Base-by-base conservation (phyloP, 2,329 filamentous ascomycete species). In the Diaporthe citri region DNA sequence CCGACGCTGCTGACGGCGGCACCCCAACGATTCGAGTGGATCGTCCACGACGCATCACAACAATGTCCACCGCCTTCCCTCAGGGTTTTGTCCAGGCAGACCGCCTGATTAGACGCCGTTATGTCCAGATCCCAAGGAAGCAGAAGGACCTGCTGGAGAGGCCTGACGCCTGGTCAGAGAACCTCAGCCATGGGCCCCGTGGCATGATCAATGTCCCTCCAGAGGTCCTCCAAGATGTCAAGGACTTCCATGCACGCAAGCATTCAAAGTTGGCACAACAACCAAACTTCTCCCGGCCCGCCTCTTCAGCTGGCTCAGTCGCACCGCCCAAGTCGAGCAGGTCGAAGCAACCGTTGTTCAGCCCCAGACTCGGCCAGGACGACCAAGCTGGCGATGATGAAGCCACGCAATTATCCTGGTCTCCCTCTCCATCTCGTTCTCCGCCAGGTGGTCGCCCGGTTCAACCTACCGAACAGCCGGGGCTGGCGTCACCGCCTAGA, bases 121-220 rank as follows among this genome's bases (percentile, higher is more conserved):
- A 88, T 77, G 80, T 88, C 43, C 82, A 79, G 34, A 87, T 90
- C 70, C 84, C 87, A 2, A 82, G 80, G 36, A 84, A 88, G 22
- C 91, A 93, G 77, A 79, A 81, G 57, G 78, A 82, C 12, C 82
- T 92, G 7, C 81, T 93, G 1, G 84, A 86, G 8, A 80, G 83
- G 15, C 76, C 82, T 8, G 83, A 86, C 22, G 88, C 83, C 9
- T 86, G 84, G 84, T 82, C 79, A 55, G 71, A 79, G 67, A 70
- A 74, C 22, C 76, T 80, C 6, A 74, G 77, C 36, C 71, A 72
- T 43, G 74, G 75, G 3, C 73, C 79, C 1, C 76, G 76, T 56
- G 76, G 77, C n/a, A 81, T 81, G 64, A 28, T 81, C 17, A 83
- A 82, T 69, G 77, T 85, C n/a, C 84, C 85, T 22, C 73, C 79